Percentiles rank a stretch among this genome's conserved stretches.
Conservation (phyloP, 805 yeast species). For the Starmera quercuum region DNA sequence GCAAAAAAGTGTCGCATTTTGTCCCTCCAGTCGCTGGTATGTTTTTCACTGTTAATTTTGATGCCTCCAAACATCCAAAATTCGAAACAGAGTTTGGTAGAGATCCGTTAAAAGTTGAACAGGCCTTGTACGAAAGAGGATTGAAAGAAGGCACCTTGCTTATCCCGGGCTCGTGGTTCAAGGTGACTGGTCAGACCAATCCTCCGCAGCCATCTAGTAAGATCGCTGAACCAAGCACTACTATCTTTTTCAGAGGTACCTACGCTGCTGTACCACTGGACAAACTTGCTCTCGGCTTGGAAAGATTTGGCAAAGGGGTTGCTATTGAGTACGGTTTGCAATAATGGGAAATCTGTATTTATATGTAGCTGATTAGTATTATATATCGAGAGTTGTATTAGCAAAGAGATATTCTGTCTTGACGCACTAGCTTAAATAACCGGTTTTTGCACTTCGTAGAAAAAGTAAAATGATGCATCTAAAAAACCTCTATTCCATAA, state of each 20-base stretch:
- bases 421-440: too few relatives aligned
- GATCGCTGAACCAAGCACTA: slow-evolving; percentile 33
- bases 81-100: slow-evolving; percentile 45
- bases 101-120: slow-evolving; percentile 61
- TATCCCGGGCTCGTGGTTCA: slow-evolving; percentile 84
- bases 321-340: slow-evolving; percentile 38
- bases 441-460: too few relatives aligned
- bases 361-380: neutral
- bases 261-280: slow-evolving; percentile 80
- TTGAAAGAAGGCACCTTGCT: slow-evolving; percentile 56
- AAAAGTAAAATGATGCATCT: too few relatives aligned
- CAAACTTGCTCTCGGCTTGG: slow-evolving; percentile 49
- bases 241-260: slow-evolving; percentile 78
- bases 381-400: too few relatives aligned
- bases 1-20: slow-evolving; percentile 32
- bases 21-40: slow-evolving; percentile 77
- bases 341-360: neutral
- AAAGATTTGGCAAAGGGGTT: slow-evolving; percentile 61
- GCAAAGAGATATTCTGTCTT: too few relatives aligned
- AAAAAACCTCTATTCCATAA: too few relatives aligned
- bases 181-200: slow-evolving; percentile 42
- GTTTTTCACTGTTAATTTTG: slow-evolving; percentile 72
- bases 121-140: slow-evolving; percentile 52
- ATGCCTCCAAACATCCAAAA: slow-evolving; percentile 75
- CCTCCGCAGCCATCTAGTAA: slow-evolving; percentile 50